A percentile compares a stretch with the other conserved stretches of the same genome.
Conservation (phyloP, 2,329 filamentous ascomycete species). For the Westerdykella aurantiaca region DNA sequence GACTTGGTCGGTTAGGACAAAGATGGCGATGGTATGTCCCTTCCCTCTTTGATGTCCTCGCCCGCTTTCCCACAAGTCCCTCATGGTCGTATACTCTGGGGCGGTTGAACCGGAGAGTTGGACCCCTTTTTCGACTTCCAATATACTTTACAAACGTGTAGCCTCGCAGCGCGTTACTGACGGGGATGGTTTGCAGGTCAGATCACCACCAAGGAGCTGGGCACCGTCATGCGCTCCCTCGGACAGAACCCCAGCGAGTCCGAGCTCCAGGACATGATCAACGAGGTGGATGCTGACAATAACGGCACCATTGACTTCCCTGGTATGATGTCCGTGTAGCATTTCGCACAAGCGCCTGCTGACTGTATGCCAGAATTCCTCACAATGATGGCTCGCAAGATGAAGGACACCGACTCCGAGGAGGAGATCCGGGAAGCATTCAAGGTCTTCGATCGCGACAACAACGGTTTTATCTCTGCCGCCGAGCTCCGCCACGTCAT, state of each 20-base stretch:
- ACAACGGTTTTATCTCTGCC: slow-evolving; percentile 59
- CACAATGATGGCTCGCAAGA: slow-evolving; percentile 60
- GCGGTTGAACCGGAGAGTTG: slow-evolving; percentile 1
- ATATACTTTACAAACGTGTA: slow-evolving; percentile 4
- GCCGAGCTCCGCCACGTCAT: slow-evolving; percentile 59
- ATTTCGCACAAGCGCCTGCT: not conserved
- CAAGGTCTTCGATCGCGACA: slow-evolving; percentile 61
- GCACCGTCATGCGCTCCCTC: slow-evolving; percentile 58
- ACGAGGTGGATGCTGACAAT: slow-evolving; percentile 60
- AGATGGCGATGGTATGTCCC: slow-evolving; percentile 50
- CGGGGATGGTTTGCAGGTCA: slow-evolving; percentile 43
- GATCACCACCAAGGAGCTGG: slow-evolving; percentile 59
- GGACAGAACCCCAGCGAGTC: slow-evolving; percentile 58
- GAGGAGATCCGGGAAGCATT: slow-evolving; percentile 61
- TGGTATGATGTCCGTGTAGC: slow-evolving; percentile 33
- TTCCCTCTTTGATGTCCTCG: not conserved
- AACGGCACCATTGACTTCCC: slow-evolving; percentile 62
- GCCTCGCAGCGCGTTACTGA: slow-evolving; percentile 16
- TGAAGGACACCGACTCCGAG: slow-evolving; percentile 57
- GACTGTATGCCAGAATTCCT: slow-evolving; percentile 50
- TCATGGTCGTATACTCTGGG: not conserved
- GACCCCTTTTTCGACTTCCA: slow-evolving; percentile 1
- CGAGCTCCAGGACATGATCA: slow-evolving; percentile 62
- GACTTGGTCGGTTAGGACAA: slow-evolving; percentile 46
- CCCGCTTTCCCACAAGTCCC: not conserved